Evolutionary conservation across 305 asterid species (phyloP).

Genomic region (Fraxinus paxiana): DNA sequence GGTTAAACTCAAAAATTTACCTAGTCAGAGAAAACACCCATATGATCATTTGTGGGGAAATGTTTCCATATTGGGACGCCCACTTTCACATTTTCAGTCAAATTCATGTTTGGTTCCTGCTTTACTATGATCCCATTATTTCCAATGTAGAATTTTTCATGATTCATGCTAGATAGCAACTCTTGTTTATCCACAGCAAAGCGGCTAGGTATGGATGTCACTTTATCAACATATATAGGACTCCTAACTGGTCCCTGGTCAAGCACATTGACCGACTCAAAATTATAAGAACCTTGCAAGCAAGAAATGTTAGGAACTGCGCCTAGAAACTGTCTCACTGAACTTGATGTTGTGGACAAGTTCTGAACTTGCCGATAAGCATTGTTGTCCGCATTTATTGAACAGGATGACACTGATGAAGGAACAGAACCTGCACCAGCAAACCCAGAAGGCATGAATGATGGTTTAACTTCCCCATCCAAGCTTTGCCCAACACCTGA

Average conservation of each 20-base stretch:
- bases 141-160: conserved; percentile 34
- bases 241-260: conserved; percentile 39
- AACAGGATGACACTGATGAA: conserved; percentile 35
- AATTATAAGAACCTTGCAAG: conserved; percentile 35
- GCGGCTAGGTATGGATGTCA: conserved; percentile 55
- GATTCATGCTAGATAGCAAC: conserved; percentile 31
- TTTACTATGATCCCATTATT: conserved; percentile 48
- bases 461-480: conserved; percentile 36
- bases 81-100: conserved; percentile 39
- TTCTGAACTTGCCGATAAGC: conserved; percentile 34
- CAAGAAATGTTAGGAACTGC: conserved; percentile 28
- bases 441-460: conserved; percentile 30
- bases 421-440: conserved; percentile 40
- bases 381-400: conserved; percentile 35
- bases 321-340: conserved; percentile 28
- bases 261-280: conserved; percentile 24
- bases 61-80: conserved; percentile 35
- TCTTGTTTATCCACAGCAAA: conserved; percentile 54
- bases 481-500: conserved; percentile 37
- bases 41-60: conserved; percentile 42
- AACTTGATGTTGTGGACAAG: conserved; percentile 33
- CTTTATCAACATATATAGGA: conserved; percentile 37
- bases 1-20: conserved; percentile 31
- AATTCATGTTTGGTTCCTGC: conserved; percentile 53
- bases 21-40: conserved; percentile 55